These are phyloP conservation scores for Leishmania tarentolae DNA, from an alignment of 208 protist species.

Conservation along the genomic window DNA sequence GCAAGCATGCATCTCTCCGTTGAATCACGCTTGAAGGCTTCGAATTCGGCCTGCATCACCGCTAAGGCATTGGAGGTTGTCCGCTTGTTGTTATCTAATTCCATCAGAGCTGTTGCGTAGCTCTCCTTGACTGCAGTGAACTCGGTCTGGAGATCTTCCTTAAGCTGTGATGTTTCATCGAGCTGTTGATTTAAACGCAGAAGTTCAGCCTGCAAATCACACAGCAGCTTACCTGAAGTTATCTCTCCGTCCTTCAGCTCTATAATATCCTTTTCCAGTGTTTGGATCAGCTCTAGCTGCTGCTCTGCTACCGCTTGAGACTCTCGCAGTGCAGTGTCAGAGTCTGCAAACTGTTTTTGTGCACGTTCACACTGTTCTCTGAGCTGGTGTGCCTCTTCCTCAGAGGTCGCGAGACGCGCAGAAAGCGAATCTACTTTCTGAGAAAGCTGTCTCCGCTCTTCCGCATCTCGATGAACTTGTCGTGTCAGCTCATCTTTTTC, in stretches of 20 bases:
- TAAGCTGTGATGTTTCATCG: slow-evolving; percentile 23
- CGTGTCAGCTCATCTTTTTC: neutral
- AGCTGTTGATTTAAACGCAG: slow-evolving; percentile 26
- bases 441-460: slow-evolving; percentile 1
- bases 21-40: slow-evolving; percentile 11
- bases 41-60: slow-evolving; percentile 21
- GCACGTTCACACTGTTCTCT: neutral
- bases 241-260: slow-evolving; percentile 34
- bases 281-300: slow-evolving; percentile 46
- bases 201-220: slow-evolving; percentile 36
- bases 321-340: neutral
- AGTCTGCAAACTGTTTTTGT: neutral
- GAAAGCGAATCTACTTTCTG: slow-evolving; percentile 5
- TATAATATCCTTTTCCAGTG: slow-evolving; percentile 45
- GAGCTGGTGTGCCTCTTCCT: neutral
- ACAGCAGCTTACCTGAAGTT: slow-evolving; percentile 27
- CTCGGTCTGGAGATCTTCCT: slow-evolving; percentile 56
- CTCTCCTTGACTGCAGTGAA: slow-evolving; percentile 59
- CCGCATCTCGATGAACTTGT: neutral
- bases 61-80: slow-evolving; percentile 6
- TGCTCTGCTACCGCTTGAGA: slow-evolving; percentile 29
- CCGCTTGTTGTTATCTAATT: slow-evolving; percentile 54
- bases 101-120: slow-evolving; percentile 61
- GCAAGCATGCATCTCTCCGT: slow-evolving; percentile 21
- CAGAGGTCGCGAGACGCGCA: slow-evolving; percentile 2